Evolutionary conservation across 2,329 filamentous ascomycete species (phyloP).

Genomic region (Fusarium subglutinans): DNA sequence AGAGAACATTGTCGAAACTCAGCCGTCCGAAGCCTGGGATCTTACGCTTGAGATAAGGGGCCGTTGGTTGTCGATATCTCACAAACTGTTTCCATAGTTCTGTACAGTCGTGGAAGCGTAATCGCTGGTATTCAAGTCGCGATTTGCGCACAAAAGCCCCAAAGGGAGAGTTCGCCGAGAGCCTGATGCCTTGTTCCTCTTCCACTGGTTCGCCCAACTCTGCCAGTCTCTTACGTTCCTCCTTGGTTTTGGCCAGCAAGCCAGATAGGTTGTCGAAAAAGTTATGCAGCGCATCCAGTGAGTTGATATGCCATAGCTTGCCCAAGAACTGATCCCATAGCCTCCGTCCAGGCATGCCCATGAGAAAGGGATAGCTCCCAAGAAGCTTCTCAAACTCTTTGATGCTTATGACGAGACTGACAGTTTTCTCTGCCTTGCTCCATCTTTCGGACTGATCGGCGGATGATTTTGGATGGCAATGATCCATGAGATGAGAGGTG

Average conservation of each 20-base stretch:
- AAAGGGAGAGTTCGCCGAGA: constrained; percentile 80
- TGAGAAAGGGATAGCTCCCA: constrained; percentile 59
- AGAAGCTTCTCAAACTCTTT: constrained; percentile 69
- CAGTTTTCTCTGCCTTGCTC: constrained; percentile 59
- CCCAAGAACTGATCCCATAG: constrained; percentile 88
- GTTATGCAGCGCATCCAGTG: constrained; percentile 79
- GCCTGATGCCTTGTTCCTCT: constrained; percentile 64
- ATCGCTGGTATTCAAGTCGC: constrained; percentile 79
- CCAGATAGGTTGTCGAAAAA: constrained; percentile 73
- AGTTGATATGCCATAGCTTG: constrained; percentile 85
- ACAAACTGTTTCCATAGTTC: constrained; percentile 86
- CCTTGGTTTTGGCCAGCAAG: constrained; percentile 69
- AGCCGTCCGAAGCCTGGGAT: constrained; percentile 66
- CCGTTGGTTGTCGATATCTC: constrained; percentile 80
- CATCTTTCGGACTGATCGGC: constrained; percentile 51
- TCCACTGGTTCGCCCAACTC: constrained; percentile 56
- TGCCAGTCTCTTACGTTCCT: constrained; percentile 65
- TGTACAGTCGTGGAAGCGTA: constrained; percentile 82
- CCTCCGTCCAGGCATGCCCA: constrained; percentile 75
- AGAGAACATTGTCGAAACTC: constrained; percentile 67
- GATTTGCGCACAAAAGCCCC: constrained; percentile 82
- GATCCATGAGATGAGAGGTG: constrained; percentile 72
- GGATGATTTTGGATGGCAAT: constrained; percentile 41
- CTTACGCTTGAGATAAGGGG: constrained; percentile 70
- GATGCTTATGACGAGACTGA: constrained; percentile 64